Evolutionary conservation across 345 rosid species (phyloP).

Genomic region (Lepidium sativum): DNA sequence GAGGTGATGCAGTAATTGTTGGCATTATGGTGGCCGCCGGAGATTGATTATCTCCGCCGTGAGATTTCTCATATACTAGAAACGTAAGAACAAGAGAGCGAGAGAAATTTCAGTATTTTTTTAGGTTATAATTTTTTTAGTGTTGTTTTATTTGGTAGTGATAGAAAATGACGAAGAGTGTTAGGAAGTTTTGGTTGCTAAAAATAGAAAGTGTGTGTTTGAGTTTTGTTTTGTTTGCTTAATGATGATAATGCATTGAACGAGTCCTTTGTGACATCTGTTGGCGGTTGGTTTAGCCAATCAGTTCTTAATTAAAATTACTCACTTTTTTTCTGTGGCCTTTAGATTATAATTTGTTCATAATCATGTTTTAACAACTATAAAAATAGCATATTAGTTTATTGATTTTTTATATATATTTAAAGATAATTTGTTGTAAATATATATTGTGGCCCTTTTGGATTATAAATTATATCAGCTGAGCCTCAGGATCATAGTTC

Average conservation of each 20-base stretch:
- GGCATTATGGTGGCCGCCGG: slow-evolving; percentile 62
- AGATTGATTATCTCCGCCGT: slow-evolving; percentile 40
- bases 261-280: slow-evolving; percentile 25
- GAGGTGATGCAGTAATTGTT: slow-evolving; percentile 6
- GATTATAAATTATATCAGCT: no score
- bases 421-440: no score
- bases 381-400: neutral
- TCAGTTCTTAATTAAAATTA: slow-evolving; percentile 16
- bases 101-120: neutral
- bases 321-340: neutral
- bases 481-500: no score
- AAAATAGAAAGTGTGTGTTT: slow-evolving; percentile 21
- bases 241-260: slow-evolving; percentile 11
- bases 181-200: slow-evolving; percentile 13
- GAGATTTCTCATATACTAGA: slow-evolving; percentile 30
- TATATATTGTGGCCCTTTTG: no score
- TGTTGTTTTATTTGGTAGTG: neutral
- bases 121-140: neutral
- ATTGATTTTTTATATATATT: neutral
- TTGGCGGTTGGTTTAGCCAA: neutral
- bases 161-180: neutral
- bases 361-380: neutral
- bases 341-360: neutral
- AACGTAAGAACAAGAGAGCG: neutral
- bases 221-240: slow-evolving; percentile 4